phyloP scores from a whole-genome alignment of 805 yeast species.

The Pichia scutulata region DNA sequence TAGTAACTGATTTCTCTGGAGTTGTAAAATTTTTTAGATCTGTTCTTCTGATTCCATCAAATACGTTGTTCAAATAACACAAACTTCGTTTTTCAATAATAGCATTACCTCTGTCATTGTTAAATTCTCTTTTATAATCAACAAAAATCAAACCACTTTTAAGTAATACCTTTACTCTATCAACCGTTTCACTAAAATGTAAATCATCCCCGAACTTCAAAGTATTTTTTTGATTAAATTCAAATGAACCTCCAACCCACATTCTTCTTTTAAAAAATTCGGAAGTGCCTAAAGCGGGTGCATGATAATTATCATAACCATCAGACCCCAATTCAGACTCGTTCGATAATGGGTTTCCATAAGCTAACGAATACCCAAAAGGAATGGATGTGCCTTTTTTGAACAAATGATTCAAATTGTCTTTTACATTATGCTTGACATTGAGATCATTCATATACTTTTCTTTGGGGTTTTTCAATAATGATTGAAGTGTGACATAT shows the following conservation, averaged over 20 bases:
- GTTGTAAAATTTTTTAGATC: not conserved
- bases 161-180: slow-evolving; percentile 28
- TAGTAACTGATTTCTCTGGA: slow-evolving; percentile 22
- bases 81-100: slow-evolving; percentile 51
- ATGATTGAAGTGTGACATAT: slow-evolving; percentile 23
- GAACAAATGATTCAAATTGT: slow-evolving; percentile 9
- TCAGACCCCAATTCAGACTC: slow-evolving; percentile 49
- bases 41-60: not conserved
- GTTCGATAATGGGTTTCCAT: slow-evolving; percentile 50
- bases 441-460: slow-evolving; percentile 13
- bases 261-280: slow-evolving; percentile 49
- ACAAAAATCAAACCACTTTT: slow-evolving; percentile 39
- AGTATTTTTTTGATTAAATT: slow-evolving; percentile 28
- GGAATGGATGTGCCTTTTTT: slow-evolving; percentile 24
- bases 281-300: slow-evolving; percentile 36
- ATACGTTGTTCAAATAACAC: slow-evolving; percentile 46
- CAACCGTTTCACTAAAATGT: slow-evolving; percentile 47
- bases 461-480: slow-evolving; percentile 7
- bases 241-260: slow-evolving; percentile 72
- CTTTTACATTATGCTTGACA: not conserved
- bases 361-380: slow-evolving; percentile 59
- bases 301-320: slow-evolving; percentile 76
- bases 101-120: slow-evolving; percentile 20
- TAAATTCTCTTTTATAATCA: slow-evolving; percentile 44
- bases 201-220: slow-evolving; percentile 32